Conservation (phyloP, 1,284 basidiomycete genomes). For the Trichosporon ovoides region DNA sequence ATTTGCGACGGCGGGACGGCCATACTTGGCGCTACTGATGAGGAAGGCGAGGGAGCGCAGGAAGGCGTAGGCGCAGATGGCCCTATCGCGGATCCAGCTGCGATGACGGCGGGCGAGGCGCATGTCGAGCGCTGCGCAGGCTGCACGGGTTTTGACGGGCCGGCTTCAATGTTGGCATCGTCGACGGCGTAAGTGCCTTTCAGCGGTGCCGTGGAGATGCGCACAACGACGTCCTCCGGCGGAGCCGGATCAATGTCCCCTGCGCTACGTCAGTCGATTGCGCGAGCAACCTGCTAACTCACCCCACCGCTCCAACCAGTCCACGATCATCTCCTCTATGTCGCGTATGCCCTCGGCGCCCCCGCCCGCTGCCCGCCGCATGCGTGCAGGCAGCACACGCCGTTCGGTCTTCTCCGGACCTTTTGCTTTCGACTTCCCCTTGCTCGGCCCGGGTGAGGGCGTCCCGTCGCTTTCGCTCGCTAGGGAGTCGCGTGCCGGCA, state of each 20-base stretch:
- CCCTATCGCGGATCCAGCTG: neutral
- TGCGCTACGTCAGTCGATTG: constrained; percentile 39
- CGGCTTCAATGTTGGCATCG: neutral
- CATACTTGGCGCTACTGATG: neutral
- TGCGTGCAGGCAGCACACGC: constrained; percentile 71
- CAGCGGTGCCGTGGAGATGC: neutral
- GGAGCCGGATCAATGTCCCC: constrained; percentile 67
- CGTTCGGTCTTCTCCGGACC: constrained; percentile 51
- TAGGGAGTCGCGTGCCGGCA: neutral
- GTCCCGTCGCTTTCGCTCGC: neutral
- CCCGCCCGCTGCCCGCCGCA: constrained; percentile 68
- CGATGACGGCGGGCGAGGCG: too few relatives aligned
- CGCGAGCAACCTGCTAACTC: constrained; percentile 43
- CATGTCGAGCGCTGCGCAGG: neutral
- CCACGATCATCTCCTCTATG: constrained; percentile 74
- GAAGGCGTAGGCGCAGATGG: neutral
- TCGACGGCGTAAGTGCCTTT: constrained; percentile 11
- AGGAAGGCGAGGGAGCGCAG: neutral
- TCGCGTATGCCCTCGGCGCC: constrained; percentile 55
- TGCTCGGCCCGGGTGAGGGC: neutral
- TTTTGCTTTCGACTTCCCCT: neutral
- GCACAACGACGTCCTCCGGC: constrained; percentile 48
- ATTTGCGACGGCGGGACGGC: neutral
- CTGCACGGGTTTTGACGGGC: constrained; percentile 21
- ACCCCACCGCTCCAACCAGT: constrained; percentile 72